Evolutionary conservation across 257 asterid genomes (phyloP), one percentile per base, ranked within the genome.

Genomic region (Solanum sejunctum): DNA sequence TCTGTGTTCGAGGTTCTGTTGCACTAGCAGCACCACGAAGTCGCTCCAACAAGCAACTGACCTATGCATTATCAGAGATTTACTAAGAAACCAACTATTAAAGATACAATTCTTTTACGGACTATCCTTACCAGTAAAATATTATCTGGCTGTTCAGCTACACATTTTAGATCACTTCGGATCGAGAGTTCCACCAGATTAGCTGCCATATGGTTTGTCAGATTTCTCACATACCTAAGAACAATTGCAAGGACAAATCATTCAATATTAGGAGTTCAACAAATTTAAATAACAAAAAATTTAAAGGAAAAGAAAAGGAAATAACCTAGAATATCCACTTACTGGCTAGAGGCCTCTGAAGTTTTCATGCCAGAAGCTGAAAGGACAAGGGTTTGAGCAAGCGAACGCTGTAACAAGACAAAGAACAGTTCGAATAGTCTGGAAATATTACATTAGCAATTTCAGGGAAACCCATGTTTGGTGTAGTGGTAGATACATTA

Each of bases 1-100:
- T 93, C 92, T 96, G 99, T 17, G 89, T 91, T 78, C 93, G 92
- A 89, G 99, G 95, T 91, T 96, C 98, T 47, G 98, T 89, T 69
- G 98, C 98, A 87, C 92, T 91, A 86, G 99, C 95, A 90, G 94
- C 97, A 80, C 99, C 99, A 73, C 99, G 98, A 88, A 96, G 98
- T 85, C 99, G 93, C 91, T 96, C 99, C 89, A 93, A 90, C 90
- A 92, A 90, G 91, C 98, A 95, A 89, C 95, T 91, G 71, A 95
- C 99, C 99, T 96, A 82, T 83, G 86, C 84, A 84, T 60, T 83
- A 83, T 77, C 81, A 84, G 64, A 83, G 80, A 83, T 69, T 85
- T 49, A 47, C n/a, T 55, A 12, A 41, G 75, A 60, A 86, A 77
- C 60, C 43, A 75, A 21, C 3, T 13, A 8, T 17, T 23, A 49